Percentiles rank a stretch among this genome's conserved stretches.
phyloP scores from a whole-genome alignment of 2,329 filamentous ascomycete species.

The Aspergillus proliferans region DNA sequence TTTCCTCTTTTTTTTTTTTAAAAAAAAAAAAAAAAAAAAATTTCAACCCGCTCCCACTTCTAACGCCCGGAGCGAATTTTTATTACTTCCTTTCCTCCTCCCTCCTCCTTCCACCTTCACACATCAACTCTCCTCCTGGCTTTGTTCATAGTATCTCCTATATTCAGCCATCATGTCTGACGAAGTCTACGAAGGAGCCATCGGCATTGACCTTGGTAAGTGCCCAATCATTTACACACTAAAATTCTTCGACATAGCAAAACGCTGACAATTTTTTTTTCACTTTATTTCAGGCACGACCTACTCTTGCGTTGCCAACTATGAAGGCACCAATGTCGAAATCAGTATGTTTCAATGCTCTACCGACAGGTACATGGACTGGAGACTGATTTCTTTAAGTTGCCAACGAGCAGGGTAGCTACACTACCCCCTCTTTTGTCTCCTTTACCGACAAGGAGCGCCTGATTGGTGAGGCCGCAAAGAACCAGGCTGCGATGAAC shows the following conservation, averaged over 20 bases:
- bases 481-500: constrained; percentile 99
- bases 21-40: constrained; percentile 11
- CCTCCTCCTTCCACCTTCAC: constrained; percentile 5
- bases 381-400: constrained; percentile 43
- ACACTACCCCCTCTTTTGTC: constrained; percentile 98
- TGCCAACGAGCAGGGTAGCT: constrained; percentile 99
- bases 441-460: constrained; percentile 98
- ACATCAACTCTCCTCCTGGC: constrained; percentile 5
- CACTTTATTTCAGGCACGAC: constrained; percentile 68
- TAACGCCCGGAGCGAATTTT: constrained; percentile 15
- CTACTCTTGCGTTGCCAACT: constrained; percentile 99
- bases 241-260: not conserved
- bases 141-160: constrained; percentile 17
- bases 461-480: constrained; percentile 97
- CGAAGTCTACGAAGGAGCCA: constrained; percentile 98
- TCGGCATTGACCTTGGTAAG: constrained; percentile 99
- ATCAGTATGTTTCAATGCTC: constrained; percentile 62
- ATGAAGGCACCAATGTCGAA: constrained; percentile 98
- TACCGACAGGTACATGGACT: not conserved
- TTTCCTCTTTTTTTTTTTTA: constrained; percentile 12
- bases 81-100: constrained; percentile 9
- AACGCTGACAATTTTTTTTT: constrained; percentile 13
- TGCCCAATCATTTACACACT: constrained; percentile 17
- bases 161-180: constrained; percentile 65
- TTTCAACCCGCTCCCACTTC: constrained; percentile 17